A percentile compares a stretch with the other conserved stretches of the same genome.
These are phyloP conservation scores for Gremmenia infestans DNA, from an alignment of 2,329 filamentous ascomycete species.

Conservation along the genomic window DNA sequence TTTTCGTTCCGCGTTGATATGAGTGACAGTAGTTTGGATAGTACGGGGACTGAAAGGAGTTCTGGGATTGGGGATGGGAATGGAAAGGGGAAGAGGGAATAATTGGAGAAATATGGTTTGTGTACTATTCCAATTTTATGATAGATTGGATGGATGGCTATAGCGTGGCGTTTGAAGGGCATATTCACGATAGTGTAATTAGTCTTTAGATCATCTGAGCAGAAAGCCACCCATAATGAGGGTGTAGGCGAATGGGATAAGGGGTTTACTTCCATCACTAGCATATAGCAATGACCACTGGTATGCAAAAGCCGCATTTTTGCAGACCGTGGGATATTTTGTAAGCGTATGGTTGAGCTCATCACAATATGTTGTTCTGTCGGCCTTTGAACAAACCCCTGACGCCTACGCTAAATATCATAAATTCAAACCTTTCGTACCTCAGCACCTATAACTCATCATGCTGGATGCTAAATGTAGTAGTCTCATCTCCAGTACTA, in stretches of 20 bases:
- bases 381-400: background rate
- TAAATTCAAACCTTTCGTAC: background rate
- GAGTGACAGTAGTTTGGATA: constrained; percentile 16
- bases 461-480: constrained; percentile 13
- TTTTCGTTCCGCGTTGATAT: constrained; percentile 41
- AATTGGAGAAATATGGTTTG: background rate
- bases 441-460: constrained; percentile 7
- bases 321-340: too few relatives aligned
- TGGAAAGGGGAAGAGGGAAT: constrained; percentile 23
- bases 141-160: background rate
- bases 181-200: background rate
- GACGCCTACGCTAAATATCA: background rate
- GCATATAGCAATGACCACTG: too few relatives aligned
- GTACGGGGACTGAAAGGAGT: constrained; percentile 6
- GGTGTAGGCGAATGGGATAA: too few relatives aligned
- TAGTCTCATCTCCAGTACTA: constrained; percentile 31
- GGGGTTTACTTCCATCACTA: too few relatives aligned
- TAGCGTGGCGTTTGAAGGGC: background rate
- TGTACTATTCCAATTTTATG: background rate
- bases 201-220: background rate
- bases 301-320: too few relatives aligned
- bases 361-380: too few relatives aligned
- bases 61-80: background rate
- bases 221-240: too few relatives aligned
- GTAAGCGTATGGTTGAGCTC: too few relatives aligned